Conservation (phyloP, 768 basidiomycete genomes). For the Gautieria morchelliformis region DNA sequence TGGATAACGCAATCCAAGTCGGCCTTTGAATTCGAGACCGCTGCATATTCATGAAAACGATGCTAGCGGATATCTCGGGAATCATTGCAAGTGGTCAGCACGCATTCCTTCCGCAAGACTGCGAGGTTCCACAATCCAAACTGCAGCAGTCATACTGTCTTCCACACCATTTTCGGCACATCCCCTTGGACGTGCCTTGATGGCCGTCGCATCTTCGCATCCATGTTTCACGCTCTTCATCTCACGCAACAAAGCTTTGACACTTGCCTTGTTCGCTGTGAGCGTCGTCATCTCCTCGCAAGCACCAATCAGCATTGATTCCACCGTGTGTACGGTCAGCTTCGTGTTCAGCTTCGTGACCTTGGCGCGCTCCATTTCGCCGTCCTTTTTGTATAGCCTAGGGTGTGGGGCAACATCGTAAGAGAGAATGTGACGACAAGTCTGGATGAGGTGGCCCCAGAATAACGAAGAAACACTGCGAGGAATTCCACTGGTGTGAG, state of each 20-base stretch:
- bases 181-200: constrained; percentile 1
- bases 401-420: constrained; percentile 26
- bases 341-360: constrained; percentile 47
- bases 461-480: constrained; percentile 20
- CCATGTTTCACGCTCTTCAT: constrained; percentile 34
- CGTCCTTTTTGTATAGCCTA: constrained; percentile 2
- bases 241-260: constrained; percentile 64
- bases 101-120: constrained; percentile 60
- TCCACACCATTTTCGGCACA: constrained; percentile 5
- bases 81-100: background rate
- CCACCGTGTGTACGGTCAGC: constrained; percentile 69
- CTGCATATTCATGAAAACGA: no score
- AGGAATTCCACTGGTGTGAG: constrained; percentile 14
- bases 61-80: no score
- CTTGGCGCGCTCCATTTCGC: constrained; percentile 41
- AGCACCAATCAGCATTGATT: constrained; percentile 63
- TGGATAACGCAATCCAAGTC: no score
- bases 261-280: constrained; percentile 75
- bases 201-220: constrained; percentile 22
- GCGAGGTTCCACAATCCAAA: constrained; percentile 75
- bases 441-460: constrained; percentile 38
- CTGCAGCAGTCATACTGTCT: constrained; percentile 26
- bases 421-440: constrained; percentile 46
- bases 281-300: constrained; percentile 73
- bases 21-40: no score